Evolutionary conservation across 768 basidiomycete species (phyloP), one percentile per base, ranked within the genome.

Genomic region (Hericium alpestre): DNA sequence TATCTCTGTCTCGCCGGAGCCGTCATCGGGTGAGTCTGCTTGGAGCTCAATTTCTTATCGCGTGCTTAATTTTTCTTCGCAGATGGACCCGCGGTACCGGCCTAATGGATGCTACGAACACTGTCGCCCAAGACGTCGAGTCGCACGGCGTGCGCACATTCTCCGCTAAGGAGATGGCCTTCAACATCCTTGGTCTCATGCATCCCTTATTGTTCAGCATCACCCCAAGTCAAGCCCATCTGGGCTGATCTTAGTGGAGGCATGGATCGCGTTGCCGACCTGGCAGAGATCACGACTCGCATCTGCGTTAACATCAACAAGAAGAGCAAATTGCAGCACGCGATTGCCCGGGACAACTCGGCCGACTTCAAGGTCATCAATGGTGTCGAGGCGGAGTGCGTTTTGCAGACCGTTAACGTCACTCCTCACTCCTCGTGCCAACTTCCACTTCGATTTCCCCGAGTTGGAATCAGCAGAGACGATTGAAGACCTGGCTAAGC

Each of bases 181-280:
- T n/a, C n/a, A n/a, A n/a, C n/a, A n/a, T n/a, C n/a, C n/a, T n/a
- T n/a, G n/a, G n/a, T n/a, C n/a, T n/a, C n/a, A n/a, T n/a, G n/a
- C n/a, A n/a, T n/a, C n/a, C n/a, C n/a, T 83, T 98, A 6, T 81
- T 99, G 54, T 99, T 98, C 83, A 96, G 96, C 71, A 95, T 99
- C 66, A 96, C 95, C 11, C n/a, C 96, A 99, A 70, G 94, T 98
- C 49, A 95, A 99, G 69, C 95, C 96, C 9, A 94, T 98, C 68
- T 98, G 96, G 96, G 96, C 95, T 56, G 96, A 98, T 69, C 78
- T 97, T 61, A 96, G 94, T 64, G 95, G 95, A 65, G 95, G 94
- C 38, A 97, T 98, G 93, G 94, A 96, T 73, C 90, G 90, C 59
- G 80, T 98, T 9, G 88, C 93, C 18, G 93, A 97, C 70, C 83